A percentile compares a stretch with the other conserved stretches of the same genome.
These are phyloP conservation scores for Vigna angularis DNA, from an alignment of 306 rosid species.

Conservation along the genomic window DNA sequence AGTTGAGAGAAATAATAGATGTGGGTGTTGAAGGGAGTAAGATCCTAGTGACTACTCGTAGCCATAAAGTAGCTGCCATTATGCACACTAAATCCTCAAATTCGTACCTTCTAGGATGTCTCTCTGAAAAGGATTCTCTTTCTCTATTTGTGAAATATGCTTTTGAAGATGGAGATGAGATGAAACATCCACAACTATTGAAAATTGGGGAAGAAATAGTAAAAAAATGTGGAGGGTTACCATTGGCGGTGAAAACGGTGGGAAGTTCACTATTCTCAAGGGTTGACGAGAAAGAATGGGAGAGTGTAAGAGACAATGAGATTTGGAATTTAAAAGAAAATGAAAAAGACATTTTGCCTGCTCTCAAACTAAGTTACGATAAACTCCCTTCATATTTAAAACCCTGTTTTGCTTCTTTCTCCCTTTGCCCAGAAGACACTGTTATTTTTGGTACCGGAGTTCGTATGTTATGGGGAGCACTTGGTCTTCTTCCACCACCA, in stretches of 20 bases:
- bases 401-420: not conserved
- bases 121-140: not conserved
- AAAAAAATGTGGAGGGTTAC: not conserved
- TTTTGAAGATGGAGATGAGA: slow-evolving; percentile 30
- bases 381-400: not conserved
- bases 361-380: not conserved
- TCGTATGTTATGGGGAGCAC: not conserved
- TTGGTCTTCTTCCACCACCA: not conserved
- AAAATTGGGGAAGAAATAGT: not conserved
- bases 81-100: not conserved
- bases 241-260: not conserved
- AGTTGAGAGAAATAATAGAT: not conserved
- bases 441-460: rapidly evolving
- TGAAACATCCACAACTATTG: not conserved
- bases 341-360: not conserved
- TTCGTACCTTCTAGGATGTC: not conserved
- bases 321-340: not conserved
- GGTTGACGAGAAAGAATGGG: not conserved
- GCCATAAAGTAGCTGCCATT: not conserved
- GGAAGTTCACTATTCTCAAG: not conserved
- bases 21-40: not conserved
- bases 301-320: not conserved
- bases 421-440: not conserved
- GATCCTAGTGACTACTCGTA: not conserved
- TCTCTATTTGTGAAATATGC: slow-evolving; percentile 44